A percentile compares a stretch with the other conserved stretches of the same genome.
Conservation (phyloP, 768 basidiomycete genomes). For the Amanita rubescens region DNA sequence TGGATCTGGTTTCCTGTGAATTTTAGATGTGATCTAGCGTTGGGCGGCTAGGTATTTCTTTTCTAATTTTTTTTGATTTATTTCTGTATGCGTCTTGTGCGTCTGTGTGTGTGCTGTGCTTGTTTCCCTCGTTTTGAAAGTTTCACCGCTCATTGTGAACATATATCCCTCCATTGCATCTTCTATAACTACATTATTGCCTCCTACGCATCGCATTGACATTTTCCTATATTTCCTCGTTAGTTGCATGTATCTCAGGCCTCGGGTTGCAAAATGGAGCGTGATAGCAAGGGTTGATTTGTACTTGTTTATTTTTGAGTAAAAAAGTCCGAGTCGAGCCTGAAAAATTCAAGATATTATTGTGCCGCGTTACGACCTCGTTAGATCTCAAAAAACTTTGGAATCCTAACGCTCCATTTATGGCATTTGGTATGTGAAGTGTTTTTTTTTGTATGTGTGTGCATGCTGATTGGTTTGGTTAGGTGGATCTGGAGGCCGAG, state of each 20-base stretch:
- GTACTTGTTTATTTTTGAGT: neutral
- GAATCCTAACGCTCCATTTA: neutral
- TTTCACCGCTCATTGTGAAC: neutral
- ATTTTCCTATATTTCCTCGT: neutral
- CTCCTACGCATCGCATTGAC: neutral
- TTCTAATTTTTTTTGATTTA: neutral
- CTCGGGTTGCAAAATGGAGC: too few species aligned
- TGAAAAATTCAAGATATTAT: neutral
- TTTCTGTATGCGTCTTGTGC: neutral
- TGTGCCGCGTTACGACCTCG: neutral
- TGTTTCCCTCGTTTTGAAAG: neutral
- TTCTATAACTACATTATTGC: neutral
- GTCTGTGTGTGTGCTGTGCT: too few species aligned
- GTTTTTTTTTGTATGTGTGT: neutral
- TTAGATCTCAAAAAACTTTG: neutral
- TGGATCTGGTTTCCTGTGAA: constrained; percentile 29
- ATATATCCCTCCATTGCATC: neutral
- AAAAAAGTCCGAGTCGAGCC: neutral
- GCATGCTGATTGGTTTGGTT: neutral
- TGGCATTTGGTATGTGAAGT: neutral
- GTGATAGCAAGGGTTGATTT: neutral
- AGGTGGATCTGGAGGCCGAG: constrained; percentile 68
- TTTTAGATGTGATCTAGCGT: neutral
- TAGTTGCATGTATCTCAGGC: constrained; percentile 1
- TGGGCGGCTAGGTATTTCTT: too few species aligned